phyloP scores from a whole-genome alignment of 352 stramenopile genomes.

The Globisporangium viniferum region DNA sequence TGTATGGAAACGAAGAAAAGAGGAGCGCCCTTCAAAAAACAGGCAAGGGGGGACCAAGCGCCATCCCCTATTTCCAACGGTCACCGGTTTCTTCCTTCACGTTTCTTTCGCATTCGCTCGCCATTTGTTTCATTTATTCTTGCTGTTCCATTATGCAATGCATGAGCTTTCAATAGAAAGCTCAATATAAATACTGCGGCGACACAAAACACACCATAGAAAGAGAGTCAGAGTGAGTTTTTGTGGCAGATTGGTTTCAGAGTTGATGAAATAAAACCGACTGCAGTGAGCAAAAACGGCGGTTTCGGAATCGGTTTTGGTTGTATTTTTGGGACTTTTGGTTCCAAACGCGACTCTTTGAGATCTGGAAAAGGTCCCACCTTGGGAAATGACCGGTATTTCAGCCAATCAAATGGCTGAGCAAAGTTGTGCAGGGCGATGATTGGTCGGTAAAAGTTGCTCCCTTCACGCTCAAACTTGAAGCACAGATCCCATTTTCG shows the following conservation, averaged over 20 bases:
- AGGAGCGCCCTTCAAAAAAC: neutral
- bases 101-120: neutral
- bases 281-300: neutral
- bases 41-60: constrained; percentile 2
- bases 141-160: neutral
- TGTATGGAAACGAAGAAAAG: constrained; percentile 5
- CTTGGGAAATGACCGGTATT: neutral
- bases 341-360: constrained; percentile 1
- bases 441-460: neutral
- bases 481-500: neutral
- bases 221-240: neutral
- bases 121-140: neutral
- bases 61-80: constrained; percentile 6
- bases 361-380: constrained; percentile 4
- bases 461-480: neutral
- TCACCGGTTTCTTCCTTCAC: constrained; percentile 8
- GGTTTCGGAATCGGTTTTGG: neutral
- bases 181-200: neutral
- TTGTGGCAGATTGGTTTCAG: neutral
- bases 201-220: neutral
- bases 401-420: neutral
- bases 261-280: neutral
- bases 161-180: neutral
- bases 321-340: constrained; percentile 1
- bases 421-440: neutral